Conservation (phyloP, 306 rosid species). For the Sesbania bispinosa region DNA sequence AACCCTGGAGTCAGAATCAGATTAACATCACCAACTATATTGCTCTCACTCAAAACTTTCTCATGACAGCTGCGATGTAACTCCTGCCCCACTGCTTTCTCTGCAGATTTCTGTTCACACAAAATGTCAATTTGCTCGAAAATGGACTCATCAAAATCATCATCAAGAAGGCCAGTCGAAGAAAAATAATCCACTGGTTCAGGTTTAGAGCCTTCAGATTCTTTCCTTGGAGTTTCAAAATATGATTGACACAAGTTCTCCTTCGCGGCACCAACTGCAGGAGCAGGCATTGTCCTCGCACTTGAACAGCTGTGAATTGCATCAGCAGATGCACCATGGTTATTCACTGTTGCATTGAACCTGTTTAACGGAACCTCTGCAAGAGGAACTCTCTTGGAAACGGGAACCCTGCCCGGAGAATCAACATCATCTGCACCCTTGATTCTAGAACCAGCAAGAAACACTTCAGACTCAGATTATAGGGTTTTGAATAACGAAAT, state of each 20-base stretch:
- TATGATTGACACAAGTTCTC: conserved; percentile 21
- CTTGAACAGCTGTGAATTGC: background rate
- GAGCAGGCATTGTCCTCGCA: background rate
- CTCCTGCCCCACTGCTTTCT: conserved; percentile 24
- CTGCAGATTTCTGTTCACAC: conserved; percentile 52
- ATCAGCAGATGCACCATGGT: background rate
- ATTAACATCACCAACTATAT: conserved; percentile 15
- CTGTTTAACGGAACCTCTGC: conserved; percentile 46
- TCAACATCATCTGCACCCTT: conserved; percentile 22
- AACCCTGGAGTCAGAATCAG: background rate
- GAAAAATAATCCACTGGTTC: conserved; percentile 33
- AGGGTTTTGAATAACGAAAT: background rate
- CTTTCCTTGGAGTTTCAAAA: conserved; percentile 53
- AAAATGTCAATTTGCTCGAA: conserved; percentile 67
- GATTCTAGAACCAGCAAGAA: conserved; percentile 31
- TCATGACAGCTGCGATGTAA: background rate
- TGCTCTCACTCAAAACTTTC: conserved; percentile 16
- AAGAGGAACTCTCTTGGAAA: conserved; percentile 52
- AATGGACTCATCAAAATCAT: conserved; percentile 64
- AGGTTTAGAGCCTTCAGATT: conserved; percentile 9
- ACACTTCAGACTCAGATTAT: background rate
- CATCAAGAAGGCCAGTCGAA: conserved; percentile 37
- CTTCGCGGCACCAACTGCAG: conserved; percentile 6
- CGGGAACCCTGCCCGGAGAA: conserved; percentile 19
- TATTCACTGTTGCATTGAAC: conserved; percentile 10